These are phyloP conservation scores for Cordia subcordata DNA, from an alignment of 257 asterid species.

Conservation along the genomic window DNA sequence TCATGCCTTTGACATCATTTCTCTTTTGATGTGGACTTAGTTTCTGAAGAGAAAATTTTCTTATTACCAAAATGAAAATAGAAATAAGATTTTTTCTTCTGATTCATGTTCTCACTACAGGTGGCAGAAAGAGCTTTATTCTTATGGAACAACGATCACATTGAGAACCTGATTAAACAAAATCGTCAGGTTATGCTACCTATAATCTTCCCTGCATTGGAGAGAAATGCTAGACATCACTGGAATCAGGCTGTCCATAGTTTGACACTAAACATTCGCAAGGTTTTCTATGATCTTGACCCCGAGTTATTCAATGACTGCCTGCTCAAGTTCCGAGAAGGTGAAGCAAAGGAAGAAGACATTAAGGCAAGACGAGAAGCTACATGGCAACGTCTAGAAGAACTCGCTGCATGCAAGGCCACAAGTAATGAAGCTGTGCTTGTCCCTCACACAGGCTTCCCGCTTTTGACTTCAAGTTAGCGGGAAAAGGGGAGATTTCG, in stretches of 20 bases:
- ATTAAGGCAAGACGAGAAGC: slow-evolving; percentile 22
- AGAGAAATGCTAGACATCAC: slow-evolving; percentile 33
- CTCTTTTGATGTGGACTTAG: too few relatives aligned
- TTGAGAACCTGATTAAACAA: slow-evolving; percentile 30
- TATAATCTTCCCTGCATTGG: slow-evolving; percentile 36
- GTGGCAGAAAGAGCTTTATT: slow-evolving; percentile 38
- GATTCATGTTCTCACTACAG: slow-evolving; percentile 9
- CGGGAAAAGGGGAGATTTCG: background rate
- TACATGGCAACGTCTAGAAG: slow-evolving; percentile 31
- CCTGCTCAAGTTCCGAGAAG: slow-evolving; percentile 25
- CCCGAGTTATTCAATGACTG: slow-evolving; percentile 26
- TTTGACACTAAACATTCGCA: slow-evolving; percentile 27
- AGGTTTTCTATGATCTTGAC: slow-evolving; percentile 31
- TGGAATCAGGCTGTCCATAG: slow-evolving; percentile 42
- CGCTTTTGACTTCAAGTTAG: background rate
- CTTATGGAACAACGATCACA: slow-evolving; percentile 33
- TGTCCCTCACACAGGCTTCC: slow-evolving; percentile 13
- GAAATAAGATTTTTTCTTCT: too few relatives aligned
- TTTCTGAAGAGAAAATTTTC: too few relatives aligned
- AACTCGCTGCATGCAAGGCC: slow-evolving; percentile 20
- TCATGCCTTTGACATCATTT: too few relatives aligned
- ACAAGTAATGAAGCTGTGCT: slow-evolving; percentile 26
- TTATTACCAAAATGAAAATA: too few relatives aligned
- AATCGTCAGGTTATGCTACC: slow-evolving; percentile 28
- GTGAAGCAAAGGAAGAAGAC: slow-evolving; percentile 28